These are phyloP conservation scores for Quercus ilex DNA, from an alignment of 306 rosid species.

Conservation along the genomic window DNA sequence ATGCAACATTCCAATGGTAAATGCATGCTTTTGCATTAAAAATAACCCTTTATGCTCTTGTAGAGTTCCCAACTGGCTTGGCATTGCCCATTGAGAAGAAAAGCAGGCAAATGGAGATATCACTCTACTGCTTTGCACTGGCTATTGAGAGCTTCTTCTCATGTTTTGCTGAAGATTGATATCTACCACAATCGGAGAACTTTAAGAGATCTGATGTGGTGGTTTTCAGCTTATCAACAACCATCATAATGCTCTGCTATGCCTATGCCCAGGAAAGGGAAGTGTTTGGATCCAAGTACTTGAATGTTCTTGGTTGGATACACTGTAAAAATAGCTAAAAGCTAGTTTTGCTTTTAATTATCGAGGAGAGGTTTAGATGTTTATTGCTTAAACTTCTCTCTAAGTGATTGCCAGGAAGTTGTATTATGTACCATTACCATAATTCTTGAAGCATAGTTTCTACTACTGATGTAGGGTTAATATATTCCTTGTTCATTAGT, in stretches of 20 bases:
- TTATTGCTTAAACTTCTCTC: background rate
- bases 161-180: constrained; percentile 69
- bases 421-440: background rate
- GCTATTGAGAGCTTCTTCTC: constrained; percentile 94
- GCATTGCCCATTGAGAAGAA: constrained; percentile 67
- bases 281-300: constrained; percentile 76
- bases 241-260: constrained; percentile 95
- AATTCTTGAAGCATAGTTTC: background rate
- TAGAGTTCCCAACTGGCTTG: constrained; percentile 82
- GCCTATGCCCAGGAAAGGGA: constrained; percentile 68
- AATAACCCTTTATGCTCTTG: background rate
- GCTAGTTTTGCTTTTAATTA: background rate
- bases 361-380: background rate
- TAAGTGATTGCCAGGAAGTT: background rate
- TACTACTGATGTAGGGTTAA: background rate
- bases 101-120: constrained; percentile 83
- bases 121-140: constrained; percentile 81
- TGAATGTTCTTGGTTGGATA: constrained; percentile 90
- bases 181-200: constrained; percentile 57
- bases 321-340: constrained; percentile 47
- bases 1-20: constrained; percentile 75
- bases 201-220: constrained; percentile 77
- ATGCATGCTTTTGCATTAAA: background rate
- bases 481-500: background rate
- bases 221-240: constrained; percentile 84